phyloP scores from a whole-genome alignment of 345 rosid species.

The Eucalyptus guilfoylei region DNA sequence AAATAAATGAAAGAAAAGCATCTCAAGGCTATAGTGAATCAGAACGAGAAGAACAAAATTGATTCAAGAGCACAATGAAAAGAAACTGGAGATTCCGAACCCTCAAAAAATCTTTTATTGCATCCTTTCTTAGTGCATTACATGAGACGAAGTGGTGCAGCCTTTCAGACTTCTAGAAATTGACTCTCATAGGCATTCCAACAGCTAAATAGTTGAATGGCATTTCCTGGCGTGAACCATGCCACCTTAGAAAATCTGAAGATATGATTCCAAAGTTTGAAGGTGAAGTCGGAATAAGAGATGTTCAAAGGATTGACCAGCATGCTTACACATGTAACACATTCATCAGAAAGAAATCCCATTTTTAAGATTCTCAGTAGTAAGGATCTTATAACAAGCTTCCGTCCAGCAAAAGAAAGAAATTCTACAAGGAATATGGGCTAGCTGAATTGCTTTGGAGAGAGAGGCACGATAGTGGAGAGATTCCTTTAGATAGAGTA shows the following conservation, averaged over 20 bases:
- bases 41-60: background rate
- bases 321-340: background rate
- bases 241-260: background rate
- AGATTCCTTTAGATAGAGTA: background rate
- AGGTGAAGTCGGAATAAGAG: background rate
- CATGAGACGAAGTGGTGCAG: background rate
- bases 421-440: background rate
- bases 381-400: background rate
- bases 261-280: background rate
- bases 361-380: background rate
- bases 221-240: background rate
- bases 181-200: background rate
- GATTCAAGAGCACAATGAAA: background rate
- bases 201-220: background rate
- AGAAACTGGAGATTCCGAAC: background rate
- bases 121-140: background rate
- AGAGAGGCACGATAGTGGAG: background rate
- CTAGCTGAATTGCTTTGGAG: background rate
- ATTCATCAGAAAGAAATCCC: background rate
- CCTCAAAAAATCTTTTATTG: background rate
- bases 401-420: background rate
- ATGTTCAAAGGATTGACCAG: background rate
- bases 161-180: background rate
- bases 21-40: background rate
- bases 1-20: background rate